These are phyloP conservation scores for Ziziphus jujuba DNA, from an alignment of 306 rosid species.

Conservation along the genomic window DNA sequence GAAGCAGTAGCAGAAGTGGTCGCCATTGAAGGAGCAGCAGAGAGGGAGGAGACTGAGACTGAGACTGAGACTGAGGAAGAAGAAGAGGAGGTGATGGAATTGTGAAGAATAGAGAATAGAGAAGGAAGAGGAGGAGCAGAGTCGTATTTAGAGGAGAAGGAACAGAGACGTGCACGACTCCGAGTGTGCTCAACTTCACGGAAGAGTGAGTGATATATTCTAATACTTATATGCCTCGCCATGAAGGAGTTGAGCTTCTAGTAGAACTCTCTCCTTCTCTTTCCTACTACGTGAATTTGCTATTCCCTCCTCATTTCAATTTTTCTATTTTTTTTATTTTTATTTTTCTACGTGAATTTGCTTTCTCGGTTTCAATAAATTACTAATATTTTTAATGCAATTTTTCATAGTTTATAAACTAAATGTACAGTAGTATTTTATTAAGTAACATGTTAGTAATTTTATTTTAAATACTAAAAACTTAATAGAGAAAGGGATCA, in stretches of 20 bases:
- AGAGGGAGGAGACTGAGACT: conserved; percentile 19
- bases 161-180: conserved; percentile 19
- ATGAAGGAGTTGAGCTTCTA: no score
- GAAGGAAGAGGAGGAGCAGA: conserved; percentile 87
- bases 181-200: conserved; percentile 44
- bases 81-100: conserved; percentile 23
- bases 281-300: not conserved
- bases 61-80: conserved; percentile 19
- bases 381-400: no score
- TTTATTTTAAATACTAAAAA: no score
- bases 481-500: no score
- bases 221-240: no score
- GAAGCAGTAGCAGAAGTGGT: conserved; percentile 28
- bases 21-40: conserved; percentile 52
- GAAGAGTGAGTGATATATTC: conserved; percentile 41
- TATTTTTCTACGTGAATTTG: no score
- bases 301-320: not conserved
- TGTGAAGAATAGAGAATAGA: conserved; percentile 60
- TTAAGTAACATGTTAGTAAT: no score
- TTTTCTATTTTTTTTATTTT: not conserved
- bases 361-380: no score
- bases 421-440: no score
- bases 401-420: no score
- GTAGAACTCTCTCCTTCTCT: not conserved
- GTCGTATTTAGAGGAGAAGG: conserved; percentile 47